Base-by-base conservation (phyloP, 208 protist species). In the Acanthamoeba sp. region DNA sequence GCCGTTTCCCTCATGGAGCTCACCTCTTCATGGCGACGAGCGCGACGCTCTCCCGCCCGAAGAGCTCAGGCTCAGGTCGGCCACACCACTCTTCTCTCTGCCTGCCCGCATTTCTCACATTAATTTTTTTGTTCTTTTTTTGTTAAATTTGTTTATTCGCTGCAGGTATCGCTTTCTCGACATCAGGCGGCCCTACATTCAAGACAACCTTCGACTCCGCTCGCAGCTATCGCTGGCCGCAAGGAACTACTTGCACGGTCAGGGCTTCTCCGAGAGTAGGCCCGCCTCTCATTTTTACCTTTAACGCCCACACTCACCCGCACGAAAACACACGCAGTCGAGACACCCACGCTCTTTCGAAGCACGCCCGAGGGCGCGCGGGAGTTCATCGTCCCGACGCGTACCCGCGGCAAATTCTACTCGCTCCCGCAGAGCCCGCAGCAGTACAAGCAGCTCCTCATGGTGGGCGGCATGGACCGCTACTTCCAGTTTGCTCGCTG, bases 401-500 rank as follows among this genome's bases (percentile, higher is more conserved):
- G 97, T 20, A 78, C 50, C 9, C 22, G 38, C 18, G 95, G 96
- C 45, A 85, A 94, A 45, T 97, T 97, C n/a, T 98, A 98, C 94
- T 93, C 96, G 22, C 91, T 98, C 5, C 91, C 95, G 27, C 97
- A 98, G 84, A 94, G 52, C 32, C 97, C 97, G 38, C 97, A 98
- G 76, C 96, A 97, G 92, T 98, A 96, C 88, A 98, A 98, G 94
- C 98, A 98, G 87, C 73, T 98, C 27, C 93, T 98, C 29, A 98
- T 98, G 98, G 94, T 96, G 45, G 95, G 90, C 87, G 98, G 97
- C 42, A 87, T 98, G 9, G 97, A 98, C 59, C 82, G 97, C 64
- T 98, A 98, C 93, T 98, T 98, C 87, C 98, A 98, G 95, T 95
- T 98, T 48, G 97, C 96, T 0, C 94, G 97, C 48, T 98, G 97